These are phyloP conservation scores for Stagonosporopsis vannaccii DNA, from an alignment of 2,329 filamentous ascomycete species.

Conservation along the genomic window DNA sequence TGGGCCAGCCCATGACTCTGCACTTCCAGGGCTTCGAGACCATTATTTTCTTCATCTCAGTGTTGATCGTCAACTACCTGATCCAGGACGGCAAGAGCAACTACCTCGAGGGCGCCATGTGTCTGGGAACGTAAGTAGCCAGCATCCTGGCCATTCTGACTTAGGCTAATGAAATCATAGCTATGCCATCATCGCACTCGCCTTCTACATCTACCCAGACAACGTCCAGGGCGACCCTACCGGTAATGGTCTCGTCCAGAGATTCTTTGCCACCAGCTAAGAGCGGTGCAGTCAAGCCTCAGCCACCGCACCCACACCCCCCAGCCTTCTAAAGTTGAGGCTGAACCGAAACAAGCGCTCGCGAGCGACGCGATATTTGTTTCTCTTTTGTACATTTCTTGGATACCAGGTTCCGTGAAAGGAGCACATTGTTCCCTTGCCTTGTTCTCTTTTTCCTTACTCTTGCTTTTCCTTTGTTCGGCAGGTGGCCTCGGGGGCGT, in stretches of 20 bases:
- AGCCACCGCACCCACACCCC: background rate
- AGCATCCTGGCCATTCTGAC: background rate
- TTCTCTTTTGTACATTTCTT: constrained; percentile 11
- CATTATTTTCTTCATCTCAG: constrained; percentile 81
- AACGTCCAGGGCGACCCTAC: constrained; percentile 50
- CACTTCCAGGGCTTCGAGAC: constrained; percentile 92
- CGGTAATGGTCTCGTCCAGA: constrained; percentile 34
- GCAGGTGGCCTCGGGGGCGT: background rate
- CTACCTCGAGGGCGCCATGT: constrained; percentile 79
- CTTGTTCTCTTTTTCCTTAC: constrained; percentile 1
- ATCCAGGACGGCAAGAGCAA: constrained; percentile 86
- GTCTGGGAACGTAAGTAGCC: constrained; percentile 53
- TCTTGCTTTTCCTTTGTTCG: constrained; percentile 8
- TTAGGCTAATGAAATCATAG: constrained; percentile 28
- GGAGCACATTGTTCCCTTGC: background rate
- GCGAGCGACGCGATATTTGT: constrained; percentile 1
- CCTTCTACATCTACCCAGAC: constrained; percentile 68
- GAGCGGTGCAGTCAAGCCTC: constrained; percentile 2
- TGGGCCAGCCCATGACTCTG: constrained; percentile 65
- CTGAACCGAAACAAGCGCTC: background rate
- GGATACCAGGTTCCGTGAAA: constrained; percentile 3
- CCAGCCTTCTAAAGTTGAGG: background rate
- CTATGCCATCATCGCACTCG: constrained; percentile 67
- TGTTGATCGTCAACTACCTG: constrained; percentile 87
- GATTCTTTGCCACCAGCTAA: constrained; percentile 34